Evolutionary conservation across 441 rosid genomes (phyloP).

Genomic region (Populus hybrid): DNA sequence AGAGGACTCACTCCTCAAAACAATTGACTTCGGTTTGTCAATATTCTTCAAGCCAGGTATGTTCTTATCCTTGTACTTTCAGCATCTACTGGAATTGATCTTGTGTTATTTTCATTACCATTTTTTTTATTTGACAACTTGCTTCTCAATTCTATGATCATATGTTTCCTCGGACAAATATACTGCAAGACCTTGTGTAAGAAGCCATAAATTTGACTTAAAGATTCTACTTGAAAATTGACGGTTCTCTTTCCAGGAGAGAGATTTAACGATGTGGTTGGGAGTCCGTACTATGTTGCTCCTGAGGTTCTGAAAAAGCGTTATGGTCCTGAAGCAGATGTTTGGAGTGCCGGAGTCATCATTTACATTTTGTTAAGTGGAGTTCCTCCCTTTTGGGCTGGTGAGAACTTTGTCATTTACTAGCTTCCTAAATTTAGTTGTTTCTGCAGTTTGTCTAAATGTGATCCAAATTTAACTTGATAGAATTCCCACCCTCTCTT

Average conservation of each 20-base stretch:
- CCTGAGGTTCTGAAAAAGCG: conserved; percentile 88
- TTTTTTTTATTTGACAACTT: not conserved
- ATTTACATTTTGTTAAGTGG: too few species aligned
- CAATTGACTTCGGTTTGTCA: conserved; percentile 93
- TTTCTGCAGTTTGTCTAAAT: conserved; percentile 6
- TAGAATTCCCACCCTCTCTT: too few species aligned
- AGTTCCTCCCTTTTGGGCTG: conserved; percentile 24
- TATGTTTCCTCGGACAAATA: not conserved
- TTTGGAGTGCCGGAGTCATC: too few species aligned
- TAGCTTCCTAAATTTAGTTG: not conserved
- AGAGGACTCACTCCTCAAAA: conserved; percentile 84
- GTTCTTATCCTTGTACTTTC: conserved; percentile 5
- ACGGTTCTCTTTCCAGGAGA: conserved; percentile 48
- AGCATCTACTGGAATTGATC: not conserved
- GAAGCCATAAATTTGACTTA: too few species aligned
- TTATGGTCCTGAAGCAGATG: conserved; percentile 66
- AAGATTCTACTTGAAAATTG: not conserved
- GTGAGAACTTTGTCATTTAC: conserved; percentile 30
- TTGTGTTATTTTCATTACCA: not conserved
- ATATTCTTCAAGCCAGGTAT: conserved; percentile 94
- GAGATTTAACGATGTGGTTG: conserved; percentile 81
- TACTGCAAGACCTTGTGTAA: not conserved
- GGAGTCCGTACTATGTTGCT: conserved; percentile 96
- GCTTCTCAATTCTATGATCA: not conserved
- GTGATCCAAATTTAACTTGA: not conserved